Evolutionary conservation across 805 yeast genomes (phyloP), one percentile per base, ranked within the genome.

Genomic region (Candida endomychidarum): DNA sequence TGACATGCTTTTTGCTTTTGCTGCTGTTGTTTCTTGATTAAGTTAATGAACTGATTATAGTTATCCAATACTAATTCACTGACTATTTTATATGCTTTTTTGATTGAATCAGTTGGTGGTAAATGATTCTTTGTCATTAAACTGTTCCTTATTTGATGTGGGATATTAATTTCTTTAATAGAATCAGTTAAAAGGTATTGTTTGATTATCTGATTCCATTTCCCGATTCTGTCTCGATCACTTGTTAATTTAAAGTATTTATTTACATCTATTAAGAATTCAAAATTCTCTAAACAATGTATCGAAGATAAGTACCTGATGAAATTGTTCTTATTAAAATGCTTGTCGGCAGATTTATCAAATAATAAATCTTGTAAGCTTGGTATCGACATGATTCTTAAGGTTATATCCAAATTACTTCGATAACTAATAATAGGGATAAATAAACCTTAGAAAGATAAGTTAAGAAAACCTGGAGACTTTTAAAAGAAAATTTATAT

Each of bases 271-370:
- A 34, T 22, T 6, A 66, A 46, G 35, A 63, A 66, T 43, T 64
- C 68, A 24, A 58, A 53, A 48, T 65, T 66, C 42, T 67, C 72
- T 32, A 58, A 45, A 49, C 72, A 66, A 45, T 67, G 72, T 21
- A 55, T 53, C 12, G 46, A 39, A 14, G 43, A 30, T 21, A 67
- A 53, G 40, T 51, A 67, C 34, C 53, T 50, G 15, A 52, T 33
- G 38, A 67, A 67, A 18, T 43, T 47, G 3, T 40, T 16, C 16
- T 36, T 37, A 15, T 45, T 44, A 19, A 41, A 45, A 9, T 46
- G 42, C 3, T 33, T 37, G 16, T 23, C 34, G 8, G 16, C 9
- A 2, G 29, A 20, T 24, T 30, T 37, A 34, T 42, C 45, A 28
- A 20, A 15, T 14, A 42, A 8, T 22, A 47, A 28, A 25, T 38